Percentiles rank a stretch among this genome's conserved stretches.
phyloP scores from a whole-genome alignment of 2,329 filamentous ascomycete species.

The Fusarium nodosum region DNA sequence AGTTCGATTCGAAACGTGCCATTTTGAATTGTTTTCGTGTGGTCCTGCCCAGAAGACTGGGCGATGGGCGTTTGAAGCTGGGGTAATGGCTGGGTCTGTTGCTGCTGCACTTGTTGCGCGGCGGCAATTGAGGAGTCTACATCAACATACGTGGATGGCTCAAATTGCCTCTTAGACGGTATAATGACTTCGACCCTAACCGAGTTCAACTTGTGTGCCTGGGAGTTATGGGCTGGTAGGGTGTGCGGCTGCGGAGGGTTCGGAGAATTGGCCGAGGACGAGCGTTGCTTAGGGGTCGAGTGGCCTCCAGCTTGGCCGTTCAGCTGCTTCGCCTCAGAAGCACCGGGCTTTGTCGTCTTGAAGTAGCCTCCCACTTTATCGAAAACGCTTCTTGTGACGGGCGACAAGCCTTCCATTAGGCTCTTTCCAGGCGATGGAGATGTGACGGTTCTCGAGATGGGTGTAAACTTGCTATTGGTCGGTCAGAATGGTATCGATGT shows the following conservation, averaged over 20 bases:
- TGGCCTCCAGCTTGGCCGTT: constrained; percentile 54
- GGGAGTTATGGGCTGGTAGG: constrained; percentile 43
- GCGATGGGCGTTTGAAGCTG: constrained; percentile 19
- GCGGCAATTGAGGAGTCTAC: constrained; percentile 42
- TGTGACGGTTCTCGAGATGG: constrained; percentile 45
- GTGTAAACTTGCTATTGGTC: constrained; percentile 65
- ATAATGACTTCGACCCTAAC: constrained; percentile 63
- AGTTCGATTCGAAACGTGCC: constrained; percentile 64
- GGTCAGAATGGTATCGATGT: constrained; percentile 35
- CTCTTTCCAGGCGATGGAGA: constrained; percentile 45
- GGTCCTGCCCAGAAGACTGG: constrained; percentile 9
- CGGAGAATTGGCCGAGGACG: constrained; percentile 42
- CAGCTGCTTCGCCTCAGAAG: constrained; percentile 51
- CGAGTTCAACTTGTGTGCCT: constrained; percentile 54
- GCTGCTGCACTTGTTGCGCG: constrained; percentile 25
- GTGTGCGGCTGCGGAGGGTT: constrained; percentile 31
- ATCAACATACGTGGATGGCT: constrained; percentile 56
- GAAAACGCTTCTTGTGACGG: constrained; percentile 61
- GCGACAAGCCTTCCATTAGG: constrained; percentile 61
- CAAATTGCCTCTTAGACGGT: constrained; percentile 59
- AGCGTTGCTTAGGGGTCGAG: constrained; percentile 38
- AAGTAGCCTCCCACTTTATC: constrained; percentile 59
- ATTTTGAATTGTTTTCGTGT: constrained; percentile 35
- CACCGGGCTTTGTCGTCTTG: constrained; percentile 55
- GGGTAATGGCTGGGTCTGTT: constrained; percentile 23